Evolutionary conservation across 2,329 filamentous ascomycete species (phyloP), one percentile per base, ranked within the genome.

Genomic region (Akanthomyces lecanii): DNA sequence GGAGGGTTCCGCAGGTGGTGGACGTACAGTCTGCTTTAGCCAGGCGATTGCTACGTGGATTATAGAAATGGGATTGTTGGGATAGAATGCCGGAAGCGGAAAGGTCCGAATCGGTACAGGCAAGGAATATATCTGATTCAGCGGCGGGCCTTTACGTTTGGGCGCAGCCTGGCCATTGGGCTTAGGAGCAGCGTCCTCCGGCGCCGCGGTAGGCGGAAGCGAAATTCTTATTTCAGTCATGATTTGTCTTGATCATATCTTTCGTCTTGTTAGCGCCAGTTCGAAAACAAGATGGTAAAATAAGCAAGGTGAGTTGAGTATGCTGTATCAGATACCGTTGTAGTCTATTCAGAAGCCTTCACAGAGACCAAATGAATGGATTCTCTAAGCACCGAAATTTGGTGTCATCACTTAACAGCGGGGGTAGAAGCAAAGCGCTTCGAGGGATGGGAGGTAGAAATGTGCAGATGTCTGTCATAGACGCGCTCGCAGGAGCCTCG

Each of bases 321-420:
- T 64, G 67, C 74, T 74, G 72, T 81, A 84, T 95, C 91, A 95
- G 91, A 95, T 95, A 95, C 91, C 91, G 91, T 95, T 94, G 90
- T 95, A 95, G 91, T 95, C 90, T 90, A 85, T 76, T 75, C 72
- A 83, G 80, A 80, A 82, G 79, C 84, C 77, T 78, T 82, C 86
- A 89, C 77, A 67, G 83, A 85, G 84, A 79, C 80, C 77, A 79
- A 81, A 75, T 81, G 81, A 82, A 82, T 79, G 79, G 78, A 70
- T 76, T 79, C 82, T 84, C 83, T 87, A 81, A 78, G 84, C 81
- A 80, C 81, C 75, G 71, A 69, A 62, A 70, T 73, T 71, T 75
- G 76, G 77, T 83, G 82, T 89, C 86, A 89, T 89, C 86, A 88
- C 38, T 40, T 73, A 61, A 71, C 70, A 78, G 74, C 67, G 61